phyloP scores from a whole-genome alignment of 1,139 yeast species.

The Suhomyces ambrosiae region DNA sequence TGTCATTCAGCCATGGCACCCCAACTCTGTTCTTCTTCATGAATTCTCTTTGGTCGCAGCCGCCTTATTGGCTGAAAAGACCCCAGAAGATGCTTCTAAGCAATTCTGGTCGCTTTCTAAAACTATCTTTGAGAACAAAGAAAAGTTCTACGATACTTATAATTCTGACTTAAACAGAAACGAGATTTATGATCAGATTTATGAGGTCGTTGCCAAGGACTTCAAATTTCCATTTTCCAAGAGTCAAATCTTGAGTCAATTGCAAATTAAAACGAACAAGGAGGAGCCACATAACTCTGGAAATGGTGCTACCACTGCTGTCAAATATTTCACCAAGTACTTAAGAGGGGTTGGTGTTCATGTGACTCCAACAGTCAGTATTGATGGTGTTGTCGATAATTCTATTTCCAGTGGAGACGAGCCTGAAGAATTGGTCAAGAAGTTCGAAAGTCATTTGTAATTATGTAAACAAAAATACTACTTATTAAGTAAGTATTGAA shows the following conservation, averaged over 20 bases:
- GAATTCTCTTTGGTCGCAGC: conserved; percentile 77
- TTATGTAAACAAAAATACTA: too few species aligned
- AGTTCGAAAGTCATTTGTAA: conserved; percentile 24
- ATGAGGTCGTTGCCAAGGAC: conserved; percentile 48
- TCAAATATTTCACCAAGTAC: conserved; percentile 72
- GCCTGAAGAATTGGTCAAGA: conserved; percentile 33
- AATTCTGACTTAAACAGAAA: conserved; percentile 56
- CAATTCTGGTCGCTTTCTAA: conserved; percentile 66
- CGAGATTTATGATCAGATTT: conserved; percentile 57
- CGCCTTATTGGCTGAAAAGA: conserved; percentile 49
- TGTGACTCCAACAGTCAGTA: conserved; percentile 78
- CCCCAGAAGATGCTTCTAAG: conserved; percentile 25
- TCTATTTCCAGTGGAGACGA: conserved; percentile 43
- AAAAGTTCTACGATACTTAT: conserved; percentile 62
- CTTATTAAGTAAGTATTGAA: too few species aligned
- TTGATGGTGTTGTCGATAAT: conserved; percentile 62
- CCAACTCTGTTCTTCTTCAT: conserved; percentile 64
- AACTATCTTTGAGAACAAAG: conserved; percentile 55
- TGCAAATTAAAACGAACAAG: conserved; percentile 28
- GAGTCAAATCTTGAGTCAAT: conserved; percentile 37
- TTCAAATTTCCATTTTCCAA: conserved; percentile 38
- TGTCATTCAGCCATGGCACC: conserved; percentile 88
- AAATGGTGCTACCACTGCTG: conserved; percentile 58
- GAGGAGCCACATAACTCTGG: conserved; percentile 54
- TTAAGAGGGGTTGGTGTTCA: conserved; percentile 81